Conservation (phyloP, 352 stramenopile genomes). For the Thalassiosira livingstoniorum region DNA sequence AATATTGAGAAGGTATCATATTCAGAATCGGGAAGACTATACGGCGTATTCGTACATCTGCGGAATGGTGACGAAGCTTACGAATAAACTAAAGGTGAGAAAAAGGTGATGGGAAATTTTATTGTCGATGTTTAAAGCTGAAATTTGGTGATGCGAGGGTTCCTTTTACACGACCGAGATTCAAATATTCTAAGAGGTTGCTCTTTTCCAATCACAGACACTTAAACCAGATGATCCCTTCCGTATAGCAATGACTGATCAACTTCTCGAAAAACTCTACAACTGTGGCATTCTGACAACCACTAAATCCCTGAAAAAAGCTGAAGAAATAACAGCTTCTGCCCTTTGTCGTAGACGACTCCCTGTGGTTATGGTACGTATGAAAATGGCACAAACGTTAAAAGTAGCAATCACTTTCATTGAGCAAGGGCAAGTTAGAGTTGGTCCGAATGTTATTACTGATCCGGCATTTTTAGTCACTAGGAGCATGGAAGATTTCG, state of each 20-base stretch:
- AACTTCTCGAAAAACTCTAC: constrained; percentile 97
- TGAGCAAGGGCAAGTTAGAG: constrained; percentile 96
- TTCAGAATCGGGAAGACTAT: constrained; percentile 98
- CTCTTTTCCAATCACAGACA: constrained; percentile 67
- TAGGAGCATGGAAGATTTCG: constrained; percentile 98
- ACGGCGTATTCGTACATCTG: constrained; percentile 95
- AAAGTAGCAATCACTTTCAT: constrained; percentile 98
- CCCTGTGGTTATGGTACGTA: constrained; percentile 98
- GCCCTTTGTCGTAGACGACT: constrained; percentile 92
- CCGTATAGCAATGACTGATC: constrained; percentile 93
- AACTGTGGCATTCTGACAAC: constrained; percentile 97
- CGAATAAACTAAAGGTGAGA: constrained; percentile 91
- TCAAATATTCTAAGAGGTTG: background rate
- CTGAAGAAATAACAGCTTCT: constrained; percentile 94
- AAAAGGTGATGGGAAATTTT: background rate
- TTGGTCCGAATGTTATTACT: constrained; percentile 92
- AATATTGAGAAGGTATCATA: constrained; percentile 94
- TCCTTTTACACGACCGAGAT: background rate
- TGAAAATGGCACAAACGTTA: constrained; percentile 99
- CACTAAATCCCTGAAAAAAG: constrained; percentile 96
- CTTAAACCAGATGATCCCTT: constrained; percentile 94
- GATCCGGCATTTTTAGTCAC: constrained; percentile 98
- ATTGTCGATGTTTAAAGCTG: background rate
- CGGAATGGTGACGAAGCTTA: constrained; percentile 93
- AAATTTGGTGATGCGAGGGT: background rate